Conservation (phyloP, 2,329 filamentous ascomycete genomes). For the Sporothrix phasma region DNA sequence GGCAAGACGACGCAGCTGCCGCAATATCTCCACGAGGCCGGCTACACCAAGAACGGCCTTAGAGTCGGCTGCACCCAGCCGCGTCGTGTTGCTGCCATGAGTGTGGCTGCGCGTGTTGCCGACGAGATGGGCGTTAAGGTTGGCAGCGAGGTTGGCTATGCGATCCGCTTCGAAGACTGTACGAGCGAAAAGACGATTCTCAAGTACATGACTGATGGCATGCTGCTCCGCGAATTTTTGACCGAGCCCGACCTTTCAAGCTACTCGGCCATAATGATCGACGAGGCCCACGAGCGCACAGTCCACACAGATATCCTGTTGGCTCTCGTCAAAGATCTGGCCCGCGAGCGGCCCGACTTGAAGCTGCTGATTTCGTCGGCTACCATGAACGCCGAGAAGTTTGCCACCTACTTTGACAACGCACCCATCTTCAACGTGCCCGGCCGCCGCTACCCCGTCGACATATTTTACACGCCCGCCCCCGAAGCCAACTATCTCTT, state of each 20-base stretch:
- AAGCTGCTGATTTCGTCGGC: slow-evolving; percentile 89
- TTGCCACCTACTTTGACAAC: slow-evolving; percentile 83
- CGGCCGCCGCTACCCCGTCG: slow-evolving; percentile 77
- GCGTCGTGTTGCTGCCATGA: slow-evolving; percentile 92
- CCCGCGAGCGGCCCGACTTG: slow-evolving; percentile 70
- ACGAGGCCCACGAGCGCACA: slow-evolving; percentile 93
- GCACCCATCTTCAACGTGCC: slow-evolving; percentile 93
- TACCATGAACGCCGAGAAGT: slow-evolving; percentile 89
- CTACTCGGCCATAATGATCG: slow-evolving; percentile 85
- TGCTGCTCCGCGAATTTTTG: slow-evolving; percentile 82
- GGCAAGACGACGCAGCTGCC: slow-evolving; percentile 95
- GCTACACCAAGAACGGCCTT: slow-evolving; percentile 71
- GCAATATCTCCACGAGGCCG: slow-evolving; percentile 86
- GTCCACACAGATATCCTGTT: slow-evolving; percentile 85
- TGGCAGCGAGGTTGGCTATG: slow-evolving; percentile 87
- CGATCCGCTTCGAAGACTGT: slow-evolving; percentile 87
- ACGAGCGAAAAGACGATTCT: slow-evolving; percentile 85
- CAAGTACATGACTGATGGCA: slow-evolving; percentile 97
- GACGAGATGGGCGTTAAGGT: slow-evolving; percentile 88
- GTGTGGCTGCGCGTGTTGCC: slow-evolving; percentile 87
- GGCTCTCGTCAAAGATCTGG: slow-evolving; percentile 80
- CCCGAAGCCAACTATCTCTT: slow-evolving; percentile 91
- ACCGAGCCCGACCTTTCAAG: slow-evolving; percentile 74
- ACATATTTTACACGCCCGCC: slow-evolving; percentile 80
- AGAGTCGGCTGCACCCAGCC: slow-evolving; percentile 93